Evolutionary conservation across 2,329 filamentous ascomycete species (phyloP).

Genomic region (Zasmidium angulare): DNA sequence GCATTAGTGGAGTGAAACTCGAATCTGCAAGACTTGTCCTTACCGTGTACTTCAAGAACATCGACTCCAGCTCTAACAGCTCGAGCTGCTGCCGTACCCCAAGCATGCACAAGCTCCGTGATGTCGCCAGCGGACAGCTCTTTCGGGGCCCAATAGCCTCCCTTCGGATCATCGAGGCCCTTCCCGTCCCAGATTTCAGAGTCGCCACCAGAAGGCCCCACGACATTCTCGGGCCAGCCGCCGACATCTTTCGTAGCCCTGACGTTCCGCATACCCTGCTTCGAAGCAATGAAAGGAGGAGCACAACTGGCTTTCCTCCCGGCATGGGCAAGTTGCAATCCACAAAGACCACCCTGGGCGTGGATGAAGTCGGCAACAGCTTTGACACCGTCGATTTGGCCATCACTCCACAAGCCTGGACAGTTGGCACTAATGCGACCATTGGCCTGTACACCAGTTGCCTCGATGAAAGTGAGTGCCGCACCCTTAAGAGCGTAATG

Average conservation of each 20-base stretch:
- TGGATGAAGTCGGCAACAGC: constrained; percentile 75
- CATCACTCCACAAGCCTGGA: constrained; percentile 77
- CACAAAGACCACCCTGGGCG: constrained; percentile 71
- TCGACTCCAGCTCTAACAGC: constrained; percentile 65
- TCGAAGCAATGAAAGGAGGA: constrained; percentile 58
- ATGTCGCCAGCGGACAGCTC: constrained; percentile 67
- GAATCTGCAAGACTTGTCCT: not conserved
- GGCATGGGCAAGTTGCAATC: constrained; percentile 78
- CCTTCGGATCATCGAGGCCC: constrained; percentile 26
- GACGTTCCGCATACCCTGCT: constrained; percentile 43
- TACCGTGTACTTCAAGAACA: constrained; percentile 72
- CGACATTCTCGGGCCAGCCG: constrained; percentile 56
- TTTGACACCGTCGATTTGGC: constrained; percentile 71
- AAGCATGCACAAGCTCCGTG: constrained; percentile 61
- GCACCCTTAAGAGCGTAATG: constrained; percentile 75
- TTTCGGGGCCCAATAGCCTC: constrained; percentile 39
- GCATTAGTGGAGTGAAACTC: not conserved
- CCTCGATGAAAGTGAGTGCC: constrained; percentile 73
- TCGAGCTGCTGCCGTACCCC: constrained; percentile 59
- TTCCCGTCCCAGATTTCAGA: constrained; percentile 42
- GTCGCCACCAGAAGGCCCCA: constrained; percentile 53
- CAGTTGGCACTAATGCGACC: constrained; percentile 82
- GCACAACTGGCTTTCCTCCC: constrained; percentile 62
- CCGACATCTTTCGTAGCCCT: constrained; percentile 51
- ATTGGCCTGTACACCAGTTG: constrained; percentile 71